Conservation (phyloP, 1,284 basidiomycete genomes). For the Ganoderma lingzhi region DNA sequence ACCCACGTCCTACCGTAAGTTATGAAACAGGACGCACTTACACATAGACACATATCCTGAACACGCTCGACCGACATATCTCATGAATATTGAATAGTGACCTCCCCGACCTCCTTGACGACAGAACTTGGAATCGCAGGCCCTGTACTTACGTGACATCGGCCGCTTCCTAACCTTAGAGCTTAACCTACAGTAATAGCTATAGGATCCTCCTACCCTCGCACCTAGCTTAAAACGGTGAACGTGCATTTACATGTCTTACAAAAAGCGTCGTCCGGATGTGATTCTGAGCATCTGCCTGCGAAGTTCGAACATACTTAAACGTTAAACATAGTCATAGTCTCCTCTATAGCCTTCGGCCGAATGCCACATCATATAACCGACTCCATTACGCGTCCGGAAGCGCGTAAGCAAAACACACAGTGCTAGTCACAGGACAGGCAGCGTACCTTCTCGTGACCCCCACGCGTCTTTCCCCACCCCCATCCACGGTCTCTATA, state of each 20-base stretch:
- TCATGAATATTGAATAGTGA: not conserved
- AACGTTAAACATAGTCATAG: not conserved
- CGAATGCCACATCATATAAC: not conserved
- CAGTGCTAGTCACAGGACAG: slow-evolving; percentile 28
- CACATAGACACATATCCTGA: not conserved
- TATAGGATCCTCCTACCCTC: too few relatives aligned
- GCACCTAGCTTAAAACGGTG: too few relatives aligned
- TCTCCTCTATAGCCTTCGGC: not conserved
- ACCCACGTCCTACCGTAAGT: not conserved
- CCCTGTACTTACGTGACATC: too few relatives aligned
- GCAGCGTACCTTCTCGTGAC: slow-evolving; percentile 35
- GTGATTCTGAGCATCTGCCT: too few relatives aligned
- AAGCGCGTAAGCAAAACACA: slow-evolving; percentile 22
- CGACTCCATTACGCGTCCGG: slow-evolving; percentile 4
- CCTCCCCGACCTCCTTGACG: not conserved
- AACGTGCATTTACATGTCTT: too few relatives aligned
- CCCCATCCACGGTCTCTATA: slow-evolving; percentile 29
- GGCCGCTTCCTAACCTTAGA: too few relatives aligned
- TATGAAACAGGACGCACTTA: not conserved
- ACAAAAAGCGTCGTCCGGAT: too few relatives aligned
- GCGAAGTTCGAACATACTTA: too few relatives aligned
- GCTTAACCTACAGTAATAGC: too few relatives aligned
- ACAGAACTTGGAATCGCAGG: not conserved
- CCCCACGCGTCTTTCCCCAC: slow-evolving; percentile 31
- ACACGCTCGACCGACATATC: not conserved